Percentiles rank a stretch among this genome's conserved stretches.
These are phyloP conservation scores for Trichoderma breve DNA, from an alignment of 2,329 filamentous ascomycete genomes.

Conservation along the genomic window DNA sequence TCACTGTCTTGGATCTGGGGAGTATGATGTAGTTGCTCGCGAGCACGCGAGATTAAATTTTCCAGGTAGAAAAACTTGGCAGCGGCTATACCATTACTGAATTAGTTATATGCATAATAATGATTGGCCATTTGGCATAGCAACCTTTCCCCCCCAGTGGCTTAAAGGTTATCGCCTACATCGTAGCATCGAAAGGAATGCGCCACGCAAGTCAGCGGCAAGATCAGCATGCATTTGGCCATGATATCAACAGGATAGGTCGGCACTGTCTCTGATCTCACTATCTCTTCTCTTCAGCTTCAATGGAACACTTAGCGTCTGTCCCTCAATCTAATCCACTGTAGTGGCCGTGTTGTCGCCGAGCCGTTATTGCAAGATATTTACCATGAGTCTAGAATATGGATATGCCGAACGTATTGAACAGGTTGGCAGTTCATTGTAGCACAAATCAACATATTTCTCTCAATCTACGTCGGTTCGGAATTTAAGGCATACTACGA, in stretches of 20 bases:
- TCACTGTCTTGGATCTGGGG: neutral
- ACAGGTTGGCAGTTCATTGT: no score
- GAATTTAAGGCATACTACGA: no score
- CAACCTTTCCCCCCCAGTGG: neutral
- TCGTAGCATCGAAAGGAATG: neutral
- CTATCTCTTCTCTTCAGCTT: neutral
- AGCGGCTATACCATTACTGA: neutral
- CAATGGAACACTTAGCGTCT: neutral
- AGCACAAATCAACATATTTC: no score
- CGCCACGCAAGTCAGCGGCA: neutral
- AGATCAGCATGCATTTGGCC: neutral
- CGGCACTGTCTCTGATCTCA: neutral
- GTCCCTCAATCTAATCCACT: neutral
- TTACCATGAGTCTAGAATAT: no score
- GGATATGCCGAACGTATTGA: no score
- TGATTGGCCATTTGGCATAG: neutral
- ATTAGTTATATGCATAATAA: neutral
- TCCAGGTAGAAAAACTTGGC: neutral
- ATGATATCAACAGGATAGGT: neutral
- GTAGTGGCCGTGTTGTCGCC: no score
- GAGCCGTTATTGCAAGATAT: no score
- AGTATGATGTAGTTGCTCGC: neutral
- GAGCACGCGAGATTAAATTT: neutral
- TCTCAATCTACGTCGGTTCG: no score
- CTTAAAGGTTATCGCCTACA: neutral